These are phyloP conservation scores for Athelia sp. DNA, from an alignment of 1,284 basidiomycete species.

Conservation along the genomic window DNA sequence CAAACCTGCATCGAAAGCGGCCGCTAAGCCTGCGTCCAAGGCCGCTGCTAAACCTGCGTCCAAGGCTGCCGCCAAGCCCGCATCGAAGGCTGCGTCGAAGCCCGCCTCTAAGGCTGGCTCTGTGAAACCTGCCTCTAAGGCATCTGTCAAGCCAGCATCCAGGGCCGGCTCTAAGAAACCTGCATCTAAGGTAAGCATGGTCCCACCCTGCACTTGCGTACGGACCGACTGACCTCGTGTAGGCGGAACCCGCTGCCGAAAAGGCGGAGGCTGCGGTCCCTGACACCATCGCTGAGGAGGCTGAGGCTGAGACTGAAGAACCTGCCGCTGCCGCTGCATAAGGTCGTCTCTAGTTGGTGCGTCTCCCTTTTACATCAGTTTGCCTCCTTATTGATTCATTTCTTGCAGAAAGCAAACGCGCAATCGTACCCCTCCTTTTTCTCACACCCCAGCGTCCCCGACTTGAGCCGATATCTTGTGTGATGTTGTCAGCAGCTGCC, in stretches of 20 bases:
- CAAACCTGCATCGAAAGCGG: constrained; percentile 20
- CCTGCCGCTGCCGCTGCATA: no score
- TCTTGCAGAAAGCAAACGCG: no score
- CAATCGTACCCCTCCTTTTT: no score
- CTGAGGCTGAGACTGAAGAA: constrained; percentile 16
- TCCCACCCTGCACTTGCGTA: constrained; percentile 5
- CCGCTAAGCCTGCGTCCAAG: constrained; percentile 20
- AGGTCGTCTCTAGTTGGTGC: no score
- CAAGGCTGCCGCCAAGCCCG: constrained; percentile 27
- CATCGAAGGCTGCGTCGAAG: constrained; percentile 27
- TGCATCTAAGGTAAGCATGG: constrained; percentile 32
- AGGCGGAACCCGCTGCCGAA: constrained; percentile 12
- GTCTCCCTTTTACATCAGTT: no score
- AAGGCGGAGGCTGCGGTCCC: constrained; percentile 27
- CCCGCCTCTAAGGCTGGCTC: constrained; percentile 27
- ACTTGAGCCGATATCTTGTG: no score
- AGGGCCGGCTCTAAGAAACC: constrained; percentile 33
- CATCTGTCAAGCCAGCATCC: constrained; percentile 28
- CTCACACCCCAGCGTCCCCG: no score
- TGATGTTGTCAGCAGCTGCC: no score
- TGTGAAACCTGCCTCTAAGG: constrained; percentile 24
- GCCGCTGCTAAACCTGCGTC: constrained; percentile 22
- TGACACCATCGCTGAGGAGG: constrained; percentile 44
- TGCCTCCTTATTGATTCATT: no score
- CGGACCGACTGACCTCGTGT: background rate